Conservation (phyloP, 1,284 basidiomycete species). For the Phylloboletellus chloephorus region DNA sequence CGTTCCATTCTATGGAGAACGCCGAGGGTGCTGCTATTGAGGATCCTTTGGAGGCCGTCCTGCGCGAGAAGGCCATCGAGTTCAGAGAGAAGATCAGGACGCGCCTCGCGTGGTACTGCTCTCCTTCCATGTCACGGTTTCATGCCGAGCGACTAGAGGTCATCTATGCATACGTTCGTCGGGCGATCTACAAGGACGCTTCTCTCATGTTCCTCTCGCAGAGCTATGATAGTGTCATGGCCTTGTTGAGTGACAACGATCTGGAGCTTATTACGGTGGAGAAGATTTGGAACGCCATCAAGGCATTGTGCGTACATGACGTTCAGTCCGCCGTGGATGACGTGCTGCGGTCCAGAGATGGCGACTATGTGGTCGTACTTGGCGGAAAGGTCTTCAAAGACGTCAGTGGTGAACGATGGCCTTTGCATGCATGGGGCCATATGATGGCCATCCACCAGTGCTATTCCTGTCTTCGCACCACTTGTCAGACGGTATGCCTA, state of each 20-base stretch:
- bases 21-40: constrained; percentile 20
- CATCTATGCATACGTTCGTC: constrained; percentile 33
- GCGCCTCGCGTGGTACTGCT: constrained; percentile 30
- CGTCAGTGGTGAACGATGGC: constrained; percentile 25
- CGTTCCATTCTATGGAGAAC: constrained; percentile 14
- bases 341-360: constrained; percentile 24
- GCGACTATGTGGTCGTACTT: constrained; percentile 27
- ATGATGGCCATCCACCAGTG: constrained; percentile 27
- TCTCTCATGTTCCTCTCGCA: constrained; percentile 34
- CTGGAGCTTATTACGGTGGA: constrained; percentile 31
- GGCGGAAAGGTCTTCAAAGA: constrained; percentile 32
- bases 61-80: constrained; percentile 28
- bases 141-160: constrained; percentile 30
- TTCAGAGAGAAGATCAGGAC: constrained; percentile 31
- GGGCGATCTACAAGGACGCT: constrained; percentile 33
- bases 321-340: constrained; percentile 30
- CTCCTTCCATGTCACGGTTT: constrained; percentile 26
- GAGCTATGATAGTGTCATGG: constrained; percentile 26
- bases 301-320: constrained; percentile 25
- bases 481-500: constrained; percentile 27
- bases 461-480: constrained; percentile 30
- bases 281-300: constrained; percentile 33
- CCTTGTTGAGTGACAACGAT: constrained; percentile 26
- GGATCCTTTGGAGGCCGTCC: constrained; percentile 32
- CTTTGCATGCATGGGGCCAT: constrained; percentile 34